Conservation (phyloP, 1,139 yeast genomes). For the Saccharomyces uvarum region DNA sequence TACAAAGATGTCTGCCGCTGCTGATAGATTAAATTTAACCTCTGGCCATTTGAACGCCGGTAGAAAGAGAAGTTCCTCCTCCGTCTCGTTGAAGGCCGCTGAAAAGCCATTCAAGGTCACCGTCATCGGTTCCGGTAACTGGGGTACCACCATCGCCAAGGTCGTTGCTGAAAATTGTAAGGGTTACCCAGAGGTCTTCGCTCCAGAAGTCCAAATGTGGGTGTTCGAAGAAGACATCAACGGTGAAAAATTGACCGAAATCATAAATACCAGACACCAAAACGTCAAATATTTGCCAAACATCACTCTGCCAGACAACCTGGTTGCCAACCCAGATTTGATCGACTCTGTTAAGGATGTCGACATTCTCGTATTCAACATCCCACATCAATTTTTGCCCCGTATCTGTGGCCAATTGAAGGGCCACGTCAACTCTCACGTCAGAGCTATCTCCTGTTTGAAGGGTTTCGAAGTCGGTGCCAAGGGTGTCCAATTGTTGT, state of each 20-base stretch:
- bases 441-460: conserved; percentile 84
- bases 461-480: conserved; percentile 84
- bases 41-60: conserved; percentile 20
- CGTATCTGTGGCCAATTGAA: conserved; percentile 64
- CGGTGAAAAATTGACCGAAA: conserved; percentile 71
- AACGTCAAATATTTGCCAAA: conserved; percentile 84
- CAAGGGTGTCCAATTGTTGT: conserved; percentile 71
- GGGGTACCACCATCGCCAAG: conserved; percentile 96
- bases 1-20: conserved; percentile 24
- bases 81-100: conserved; percentile 16
- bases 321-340: conserved; percentile 78
- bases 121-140: conserved; percentile 70
- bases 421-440: conserved; percentile 60
- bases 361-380: conserved; percentile 78
- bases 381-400: conserved; percentile 88
- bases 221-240: conserved; percentile 74
- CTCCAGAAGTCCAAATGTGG: conserved; percentile 80
- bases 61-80: conserved; percentile 18
- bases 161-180: conserved; percentile 79
- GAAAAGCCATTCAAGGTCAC: conserved; percentile 40
- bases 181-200: conserved; percentile 61
- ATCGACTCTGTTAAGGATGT: conserved; percentile 65
- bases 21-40: conserved; percentile 29
- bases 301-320: conserved; percentile 68
- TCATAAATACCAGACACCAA: conserved; percentile 79